Base-by-base conservation (phyloP, 192 early-diverging fungal species). In the Coemansia biformis region DNA sequence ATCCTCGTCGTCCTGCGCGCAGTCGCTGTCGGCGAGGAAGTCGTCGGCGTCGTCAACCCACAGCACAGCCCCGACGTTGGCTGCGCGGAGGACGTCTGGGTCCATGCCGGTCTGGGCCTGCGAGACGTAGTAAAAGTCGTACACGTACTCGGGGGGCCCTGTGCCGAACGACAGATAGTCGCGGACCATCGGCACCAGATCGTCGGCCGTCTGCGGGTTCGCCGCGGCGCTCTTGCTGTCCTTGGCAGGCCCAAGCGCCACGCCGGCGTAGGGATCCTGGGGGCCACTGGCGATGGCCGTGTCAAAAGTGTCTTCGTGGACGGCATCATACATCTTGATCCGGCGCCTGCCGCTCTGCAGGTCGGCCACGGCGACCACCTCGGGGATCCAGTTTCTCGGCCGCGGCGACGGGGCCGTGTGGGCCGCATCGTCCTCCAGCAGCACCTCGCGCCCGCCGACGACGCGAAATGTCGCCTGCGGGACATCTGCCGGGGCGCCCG, bases 101-200 rank as follows among this genome's bases (percentile, higher is more conserved):
- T 32, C 48, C 28, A 37, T 8, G 15, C 26, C 55, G 19, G 30
- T 38, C 22, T 32, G 28, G 14, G 8, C n/a, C 11, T 76, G 57
- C 60, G 80, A 81, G 14, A 75, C 53, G 19, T 83, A 86, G 54
- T 85, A 88, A 40, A 88, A 78, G 52, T 88, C 86, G 45, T 88
- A 88, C 2, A 88, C 82, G 54, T 83, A 88, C 48, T 82, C 86
- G 8, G 83, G 41, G 0, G 8, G 24, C 1, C 28, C n/a, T 13
- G 53, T 32, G 12, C 17, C 43, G 8, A 75, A 59, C 12, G 78
- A 66, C 33, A 88, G 47, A 36, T 83, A 81, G 38, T 83, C 79
- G 16, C 77, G 75, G 5, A 88, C 79, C 78, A 88, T 81, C 7
- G 86, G 83, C 19, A 85, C 61, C 43, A 88, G 75, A 26, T 84